Evolutionary conservation across 1,284 basidiomycete species (phyloP).

Genomic region (Ustilago hordei): DNA sequence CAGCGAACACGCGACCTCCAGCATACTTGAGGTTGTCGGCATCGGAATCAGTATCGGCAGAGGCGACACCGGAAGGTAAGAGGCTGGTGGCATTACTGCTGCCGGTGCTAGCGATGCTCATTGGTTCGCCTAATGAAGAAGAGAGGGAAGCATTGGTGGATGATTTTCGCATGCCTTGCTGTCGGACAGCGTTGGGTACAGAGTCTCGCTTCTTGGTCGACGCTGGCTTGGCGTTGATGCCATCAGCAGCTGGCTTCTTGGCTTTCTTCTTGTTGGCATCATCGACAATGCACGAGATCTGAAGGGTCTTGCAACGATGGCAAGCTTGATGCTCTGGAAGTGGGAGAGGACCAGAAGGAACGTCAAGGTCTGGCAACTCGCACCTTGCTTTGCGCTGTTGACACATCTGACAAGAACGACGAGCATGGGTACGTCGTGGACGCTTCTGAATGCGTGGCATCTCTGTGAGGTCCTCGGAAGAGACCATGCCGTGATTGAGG

Average conservation of each 20-base stretch:
- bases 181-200: conserved; percentile 7
- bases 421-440: conserved; percentile 41
- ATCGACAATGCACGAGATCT: conserved; percentile 46
- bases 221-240: neutral
- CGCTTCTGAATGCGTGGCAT: conserved; percentile 37
- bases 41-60: conserved; percentile 19
- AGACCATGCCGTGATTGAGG: neutral
- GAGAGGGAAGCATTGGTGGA: conserved; percentile 25
- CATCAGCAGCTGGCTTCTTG: conserved; percentile 14
- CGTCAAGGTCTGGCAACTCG: conserved; percentile 42
- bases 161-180: conserved; percentile 15
- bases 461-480: conserved; percentile 13
- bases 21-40: conserved; percentile 32
- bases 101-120: conserved; percentile 11
- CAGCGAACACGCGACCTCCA: conserved; percentile 37
- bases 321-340: conserved; percentile 41
- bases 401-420: conserved; percentile 50
- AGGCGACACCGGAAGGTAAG: conserved; percentile 16
- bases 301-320: conserved; percentile 41
- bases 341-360: conserved; percentile 33
- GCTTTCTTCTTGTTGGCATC: conserved; percentile 41
- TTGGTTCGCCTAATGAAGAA: conserved; percentile 10
- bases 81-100: conserved; percentile 16
- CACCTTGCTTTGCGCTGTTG: conserved; percentile 51
- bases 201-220: conserved; percentile 9